phyloP scores from a whole-genome alignment of 768 basidiomycete genomes.

The Tulasnella sp. region DNA sequence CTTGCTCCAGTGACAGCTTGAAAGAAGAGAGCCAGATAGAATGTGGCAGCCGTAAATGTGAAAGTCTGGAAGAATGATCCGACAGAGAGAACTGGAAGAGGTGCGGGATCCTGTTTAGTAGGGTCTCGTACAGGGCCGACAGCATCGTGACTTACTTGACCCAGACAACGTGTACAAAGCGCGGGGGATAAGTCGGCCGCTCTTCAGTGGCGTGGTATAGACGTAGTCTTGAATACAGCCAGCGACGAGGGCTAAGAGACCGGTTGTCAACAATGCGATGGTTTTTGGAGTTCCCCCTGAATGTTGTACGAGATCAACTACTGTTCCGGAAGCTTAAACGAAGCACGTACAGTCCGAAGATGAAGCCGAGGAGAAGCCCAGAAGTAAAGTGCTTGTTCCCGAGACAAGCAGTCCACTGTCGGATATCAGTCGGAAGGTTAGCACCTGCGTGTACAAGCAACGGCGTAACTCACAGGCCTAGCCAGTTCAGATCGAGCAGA shows the following conservation, averaged over 20 bases:
- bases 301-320: constrained; percentile 18
- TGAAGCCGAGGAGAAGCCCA: constrained; percentile 71
- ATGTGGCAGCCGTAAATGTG: constrained; percentile 75
- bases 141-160: constrained; percentile 64
- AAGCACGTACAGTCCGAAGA: constrained; percentile 51
- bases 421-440: constrained; percentile 15
- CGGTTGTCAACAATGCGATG: constrained; percentile 46
- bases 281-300: constrained; percentile 58
- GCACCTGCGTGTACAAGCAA: not conserved
- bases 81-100: constrained; percentile 20
- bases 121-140: not conserved
- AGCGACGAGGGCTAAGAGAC: constrained; percentile 41
- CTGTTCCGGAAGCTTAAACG: not conserved
- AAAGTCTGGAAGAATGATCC: constrained; percentile 74
- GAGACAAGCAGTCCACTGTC: constrained; percentile 61
- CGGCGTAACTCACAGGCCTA: constrained; percentile 53
- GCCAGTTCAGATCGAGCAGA: constrained; percentile 55
- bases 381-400: constrained; percentile 61
- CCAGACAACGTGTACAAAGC: constrained; percentile 11
- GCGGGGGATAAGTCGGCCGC: constrained; percentile 2
- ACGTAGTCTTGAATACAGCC: constrained; percentile 54
- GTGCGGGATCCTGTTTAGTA: not conserved
- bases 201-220: not conserved
- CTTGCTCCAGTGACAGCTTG: constrained; percentile 66
- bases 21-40: constrained; percentile 74